Base-by-base conservation (phyloP, 2,329 filamentous ascomycete genomes). In the Plectosphaerella plurivora region DNA sequence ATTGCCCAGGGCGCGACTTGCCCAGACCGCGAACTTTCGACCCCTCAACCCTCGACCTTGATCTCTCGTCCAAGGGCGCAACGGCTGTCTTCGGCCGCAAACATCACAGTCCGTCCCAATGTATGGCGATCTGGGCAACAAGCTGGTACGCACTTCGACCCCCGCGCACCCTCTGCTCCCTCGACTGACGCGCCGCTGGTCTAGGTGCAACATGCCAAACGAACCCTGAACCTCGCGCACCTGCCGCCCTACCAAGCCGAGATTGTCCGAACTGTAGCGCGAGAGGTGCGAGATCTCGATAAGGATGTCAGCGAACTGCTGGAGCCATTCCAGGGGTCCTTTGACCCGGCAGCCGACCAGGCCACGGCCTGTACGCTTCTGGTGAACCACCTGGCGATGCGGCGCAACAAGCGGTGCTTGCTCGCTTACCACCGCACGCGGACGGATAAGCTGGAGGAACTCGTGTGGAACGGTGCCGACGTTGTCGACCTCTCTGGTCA, bases 151-250 rank as follows among this genome's bases (percentile, higher is more conserved):
- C 33, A 50, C 49, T 54, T 35, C 46, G 37, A 42, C 37, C 5
- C 16, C 41, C 18, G 25, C 42, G 25, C 16, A 42, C 24, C 20
- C 47, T 48, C 39, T 45, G 15, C 28, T 33, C 45, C 47, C 47
- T 49, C 54, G 47, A 61, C 57, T 49, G 59, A 59, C 55, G 49
- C 47, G 45, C 25, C 46, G 3, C 48, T n/a, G n/a, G 41, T 46
- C 20, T 60, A 96, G 90, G 92, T 95, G 61, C 88, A 93, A 76
- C 89, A 97, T 77, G 94, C 94, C 68, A 97, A 97, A 79, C 85
- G 94, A 66, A 96, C 89, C 16, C 91, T 94, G 70, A 88, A 89
- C 59, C 83, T 99, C 52, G 75, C 86, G 33, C 85, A 95, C 67
- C 82, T 99, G 3, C 94, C 94, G 1, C 87, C 91, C 4, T 97